These are phyloP conservation scores for Trypethelium eluteriae DNA, from an alignment of 495 filamentous ascomycete genomes.

Conservation along the genomic window DNA sequence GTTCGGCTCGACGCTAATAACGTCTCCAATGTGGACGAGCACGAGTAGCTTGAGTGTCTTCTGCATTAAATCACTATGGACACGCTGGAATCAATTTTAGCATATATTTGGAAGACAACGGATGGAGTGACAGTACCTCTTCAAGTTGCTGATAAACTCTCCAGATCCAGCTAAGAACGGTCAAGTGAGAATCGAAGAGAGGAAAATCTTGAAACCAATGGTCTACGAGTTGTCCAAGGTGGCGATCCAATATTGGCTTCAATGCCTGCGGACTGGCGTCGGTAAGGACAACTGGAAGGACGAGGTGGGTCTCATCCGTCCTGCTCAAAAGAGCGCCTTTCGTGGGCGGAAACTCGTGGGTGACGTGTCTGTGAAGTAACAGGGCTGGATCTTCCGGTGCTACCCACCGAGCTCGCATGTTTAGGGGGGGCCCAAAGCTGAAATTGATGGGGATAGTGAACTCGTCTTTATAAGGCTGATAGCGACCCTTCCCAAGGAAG, in stretches of 20 bases:
- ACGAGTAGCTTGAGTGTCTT: conserved; percentile 5
- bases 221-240: not conserved
- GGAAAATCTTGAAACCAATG: conserved; percentile 3
- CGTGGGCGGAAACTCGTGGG: not conserved
- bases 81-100: not conserved
- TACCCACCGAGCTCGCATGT: not conserved
- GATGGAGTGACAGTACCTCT: not conserved
- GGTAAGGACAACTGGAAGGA: conserved; percentile 3
- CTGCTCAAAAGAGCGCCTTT: not conserved
- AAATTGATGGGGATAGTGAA: conserved; percentile 1
- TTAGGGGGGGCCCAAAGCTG: not conserved
- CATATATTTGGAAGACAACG: not conserved
- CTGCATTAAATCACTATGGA: not conserved
- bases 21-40: conserved; percentile 4
- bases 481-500: not conserved
- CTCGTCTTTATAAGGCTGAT: not conserved
- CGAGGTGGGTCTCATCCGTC: not conserved
- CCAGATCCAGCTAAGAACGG: not conserved
- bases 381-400: not conserved
- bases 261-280: not conserved
- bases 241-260: not conserved
- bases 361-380: not conserved
- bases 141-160: conserved; percentile 1
- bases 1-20: not conserved
- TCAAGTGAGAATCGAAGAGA: not conserved